Percentiles rank a stretch among this genome's conserved stretches.
Evolutionary conservation across 495 filamentous ascomycete genomes (phyloP).

Genomic region (Emericellopsis terricola): DNA sequence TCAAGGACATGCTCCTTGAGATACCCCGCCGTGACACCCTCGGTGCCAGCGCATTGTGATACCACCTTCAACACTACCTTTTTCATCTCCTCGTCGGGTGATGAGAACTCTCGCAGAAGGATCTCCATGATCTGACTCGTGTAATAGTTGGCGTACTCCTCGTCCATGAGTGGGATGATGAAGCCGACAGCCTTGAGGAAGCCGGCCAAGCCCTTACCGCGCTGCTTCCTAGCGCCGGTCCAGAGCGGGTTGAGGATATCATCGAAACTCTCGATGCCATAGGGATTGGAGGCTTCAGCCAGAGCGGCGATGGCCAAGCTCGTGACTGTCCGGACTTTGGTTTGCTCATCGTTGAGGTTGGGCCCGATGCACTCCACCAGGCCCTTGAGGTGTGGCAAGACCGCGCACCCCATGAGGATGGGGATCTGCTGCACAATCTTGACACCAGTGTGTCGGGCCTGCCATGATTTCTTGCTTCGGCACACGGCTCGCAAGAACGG

Average conservation of each 20-base stretch:
- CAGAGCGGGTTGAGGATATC: constrained; percentile 93
- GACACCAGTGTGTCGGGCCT: constrained; percentile 95
- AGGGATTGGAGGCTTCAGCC: constrained; percentile 91
- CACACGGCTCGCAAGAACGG: constrained; percentile 93
- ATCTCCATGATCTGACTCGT: constrained; percentile 99
- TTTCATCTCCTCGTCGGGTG: constrained; percentile 99
- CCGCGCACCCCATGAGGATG: constrained; percentile 97
- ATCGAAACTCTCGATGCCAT: constrained; percentile 98
- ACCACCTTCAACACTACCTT: constrained; percentile 96
- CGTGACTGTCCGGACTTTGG: constrained; percentile 91
- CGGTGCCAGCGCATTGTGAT: constrained; percentile 87
- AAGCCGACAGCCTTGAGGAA: constrained; percentile 97
- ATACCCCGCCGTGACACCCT: constrained; percentile 87
- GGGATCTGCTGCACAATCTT: constrained; percentile 99
- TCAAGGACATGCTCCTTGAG: constrained; percentile 86
- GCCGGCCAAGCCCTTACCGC: constrained; percentile 87
- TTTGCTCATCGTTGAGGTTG: constrained; percentile 92
- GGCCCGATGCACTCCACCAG: constrained; percentile 93
- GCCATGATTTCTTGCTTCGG: constrained; percentile 97
- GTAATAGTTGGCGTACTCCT: constrained; percentile 98
- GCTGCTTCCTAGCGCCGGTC: constrained; percentile 89
- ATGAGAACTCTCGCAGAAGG: constrained; percentile 84
- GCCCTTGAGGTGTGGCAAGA: constrained; percentile 88
- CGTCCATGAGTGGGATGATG: constrained; percentile 98
- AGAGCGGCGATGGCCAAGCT: constrained; percentile 89